Evolutionary conservation across 768 basidiomycete genomes (phyloP).

Genomic region (Tephrocybe sp.): DNA sequence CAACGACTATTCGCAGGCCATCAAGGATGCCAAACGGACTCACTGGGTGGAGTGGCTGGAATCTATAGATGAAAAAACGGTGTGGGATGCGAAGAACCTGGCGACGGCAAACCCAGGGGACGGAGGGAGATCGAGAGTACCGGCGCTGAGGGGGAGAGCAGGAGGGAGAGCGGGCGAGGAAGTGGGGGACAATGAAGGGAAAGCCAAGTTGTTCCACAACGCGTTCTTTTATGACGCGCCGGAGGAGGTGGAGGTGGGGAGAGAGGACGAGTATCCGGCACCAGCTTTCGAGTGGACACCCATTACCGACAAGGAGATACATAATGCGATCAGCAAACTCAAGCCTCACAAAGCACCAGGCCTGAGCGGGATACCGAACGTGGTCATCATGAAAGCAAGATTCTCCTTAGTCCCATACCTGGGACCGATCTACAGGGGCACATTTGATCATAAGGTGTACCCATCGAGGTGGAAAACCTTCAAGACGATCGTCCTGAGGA

Average conservation of each 20-base stretch:
- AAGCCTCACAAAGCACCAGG: constrained; percentile 33
- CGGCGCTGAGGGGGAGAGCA: constrained; percentile 17
- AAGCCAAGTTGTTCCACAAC: constrained; percentile 17
- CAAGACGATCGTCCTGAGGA: constrained; percentile 28
- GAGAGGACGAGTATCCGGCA: constrained; percentile 22
- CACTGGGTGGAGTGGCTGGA: constrained; percentile 30
- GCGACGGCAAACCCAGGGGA: constrained; percentile 19
- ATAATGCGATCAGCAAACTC: constrained; percentile 21
- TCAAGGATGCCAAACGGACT: constrained; percentile 19
- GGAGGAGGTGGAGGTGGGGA: not conserved
- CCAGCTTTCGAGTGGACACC: constrained; percentile 16
- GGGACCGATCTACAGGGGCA: constrained; percentile 25
- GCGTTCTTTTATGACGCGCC: constrained; percentile 29
- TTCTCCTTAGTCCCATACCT: constrained; percentile 24
- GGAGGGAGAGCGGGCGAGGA: not conserved
- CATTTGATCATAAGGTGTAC: constrained; percentile 22
- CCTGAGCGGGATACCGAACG: constrained; percentile 25
- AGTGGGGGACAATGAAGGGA: constrained; percentile 23
- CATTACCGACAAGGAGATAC: constrained; percentile 27
- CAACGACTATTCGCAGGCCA: constrained; percentile 16
- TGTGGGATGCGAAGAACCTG: constrained; percentile 28
- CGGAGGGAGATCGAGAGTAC: constrained; percentile 24
- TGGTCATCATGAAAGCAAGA: constrained; percentile 24
- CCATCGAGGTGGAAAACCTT: constrained; percentile 24
- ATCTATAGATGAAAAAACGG: not conserved